phyloP scores from a whole-genome alignment of 441 rosid species.

The Flueggea neowawraea region DNA sequence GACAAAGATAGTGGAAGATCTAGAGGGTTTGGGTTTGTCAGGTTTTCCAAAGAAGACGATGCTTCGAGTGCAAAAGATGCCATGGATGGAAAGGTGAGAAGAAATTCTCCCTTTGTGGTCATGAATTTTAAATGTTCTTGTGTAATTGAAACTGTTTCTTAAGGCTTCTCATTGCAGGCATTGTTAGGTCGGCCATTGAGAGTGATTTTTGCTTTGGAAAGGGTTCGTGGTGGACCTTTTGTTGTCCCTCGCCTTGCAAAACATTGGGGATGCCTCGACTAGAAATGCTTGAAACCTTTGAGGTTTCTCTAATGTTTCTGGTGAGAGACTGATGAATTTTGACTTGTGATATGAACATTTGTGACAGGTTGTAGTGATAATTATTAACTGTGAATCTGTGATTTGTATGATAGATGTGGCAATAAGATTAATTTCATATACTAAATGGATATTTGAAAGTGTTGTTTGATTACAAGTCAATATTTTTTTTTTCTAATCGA shows the following conservation, averaged over 20 bases:
- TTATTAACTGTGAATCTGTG: no score
- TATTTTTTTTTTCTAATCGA: no score
- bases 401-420: no score
- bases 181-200: conserved; percentile 71
- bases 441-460: no score
- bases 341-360: no score
- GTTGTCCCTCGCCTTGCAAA: conserved; percentile 55
- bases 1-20: conserved; percentile 78
- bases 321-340: no score
- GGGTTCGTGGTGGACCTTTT: conserved; percentile 78
- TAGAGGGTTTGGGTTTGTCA: conserved; percentile 86
- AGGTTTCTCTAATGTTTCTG: no score
- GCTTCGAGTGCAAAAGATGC: conserved; percentile 75
- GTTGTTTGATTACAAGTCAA: no score
- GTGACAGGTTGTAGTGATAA: no score
- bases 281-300: neutral
- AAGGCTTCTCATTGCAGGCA: conserved; percentile 42
- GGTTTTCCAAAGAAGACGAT: conserved; percentile 46
- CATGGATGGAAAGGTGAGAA: conserved; percentile 83
- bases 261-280: conserved; percentile 3
- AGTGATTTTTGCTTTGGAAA: conserved; percentile 64
- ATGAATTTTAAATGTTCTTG: neutral
- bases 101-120: conserved; percentile 1
- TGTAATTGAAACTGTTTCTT: neutral
- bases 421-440: no score